Base-by-base conservation (phyloP, 192 early-diverging fungal genomes). In the Coemansia sp. region DNA sequence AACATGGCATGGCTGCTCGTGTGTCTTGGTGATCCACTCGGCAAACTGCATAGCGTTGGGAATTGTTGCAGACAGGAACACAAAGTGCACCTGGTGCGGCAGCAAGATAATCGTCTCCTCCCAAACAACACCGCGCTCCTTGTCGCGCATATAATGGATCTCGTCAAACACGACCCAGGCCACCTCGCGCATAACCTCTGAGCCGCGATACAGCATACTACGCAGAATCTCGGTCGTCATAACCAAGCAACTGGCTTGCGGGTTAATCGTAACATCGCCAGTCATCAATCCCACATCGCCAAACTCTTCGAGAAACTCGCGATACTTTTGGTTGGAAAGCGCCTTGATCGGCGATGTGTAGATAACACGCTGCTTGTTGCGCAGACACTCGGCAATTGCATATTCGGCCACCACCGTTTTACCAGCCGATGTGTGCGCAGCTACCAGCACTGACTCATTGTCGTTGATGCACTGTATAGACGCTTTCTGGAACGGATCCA, bases 381-480 rank as follows among this genome's bases (percentile, higher is more conserved):
- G 85, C 74, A 97, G 70, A 66, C 87, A 85, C 38, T 91, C 90
- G 0, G 95, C 96, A 69, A 98, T 98, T 0, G 96, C 96, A 75
- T 97, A 98, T 70, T 98, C 96, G n/a, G 96, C 96, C 23, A 98
- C 92, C 2, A 98, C 96, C 0, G 96, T 98, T 71, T 98, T 98
- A 60, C 96, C 96, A 14, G 96, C 96, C 40, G 91, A 93, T 1
- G 96, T 98, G 57, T 98, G 96, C 0, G 96, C 96, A 47, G 91
- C 87, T 1, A 98, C 95, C 37, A 98, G 73, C n/a, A 98, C 95
- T 3, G 92, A 94, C 71, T 98, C 96, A 40, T 87, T 85, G 66
- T 93, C 83, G 65, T 97, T 85, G 54, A 98, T 98, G 52, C 89
- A 93, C 71, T 86, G 81, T 21, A 97, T 89, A 2, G 96, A 85